Evolutionary conservation across 306 rosid genomes (phyloP).

Genomic region (Vigna nakashimae): DNA sequence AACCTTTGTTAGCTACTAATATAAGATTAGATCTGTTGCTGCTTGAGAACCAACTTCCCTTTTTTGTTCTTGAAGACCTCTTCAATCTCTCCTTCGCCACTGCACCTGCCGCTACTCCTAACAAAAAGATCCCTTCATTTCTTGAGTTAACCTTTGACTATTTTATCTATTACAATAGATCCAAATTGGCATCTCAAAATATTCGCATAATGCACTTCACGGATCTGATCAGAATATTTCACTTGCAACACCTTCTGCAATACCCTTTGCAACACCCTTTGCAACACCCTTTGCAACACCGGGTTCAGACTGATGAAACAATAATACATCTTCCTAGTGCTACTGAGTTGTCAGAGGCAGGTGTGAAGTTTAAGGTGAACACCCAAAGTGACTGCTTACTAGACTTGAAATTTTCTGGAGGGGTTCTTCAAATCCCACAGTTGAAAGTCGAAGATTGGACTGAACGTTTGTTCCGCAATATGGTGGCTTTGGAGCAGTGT

Average conservation of each 20-base stretch:
- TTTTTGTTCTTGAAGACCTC: conserved; percentile 7
- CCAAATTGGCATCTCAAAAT: not conserved
- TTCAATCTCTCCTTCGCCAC: not conserved
- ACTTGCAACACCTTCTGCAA: conserved; percentile 27
- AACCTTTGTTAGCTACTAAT: conserved; percentile 28
- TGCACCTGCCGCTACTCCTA: not conserved
- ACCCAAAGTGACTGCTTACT: not conserved
- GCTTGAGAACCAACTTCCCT: conserved; percentile 48
- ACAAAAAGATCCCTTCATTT: not conserved
- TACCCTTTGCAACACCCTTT: conserved; percentile 25
- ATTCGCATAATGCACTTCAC: conserved; percentile 48
- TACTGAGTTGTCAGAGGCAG: conserved; percentile 43
- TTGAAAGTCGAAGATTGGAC: conserved; percentile 44
- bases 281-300: not conserved
- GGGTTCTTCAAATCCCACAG: conserved; percentile 43
- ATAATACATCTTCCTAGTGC: conserved; percentile 29
- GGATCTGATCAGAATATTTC: conserved; percentile 46
- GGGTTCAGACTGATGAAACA: not conserved
- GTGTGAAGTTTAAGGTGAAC: conserved; percentile 37
- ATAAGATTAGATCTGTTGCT: conserved; percentile 38
- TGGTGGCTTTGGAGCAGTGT: conserved; percentile 53
- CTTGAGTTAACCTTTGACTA: conserved; percentile 28
- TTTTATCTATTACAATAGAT: conserved; percentile 32
- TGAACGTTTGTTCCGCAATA: conserved; percentile 39
- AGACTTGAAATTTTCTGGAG: conserved; percentile 33